A percentile compares a stretch with the other conserved stretches of the same genome.
Conservation (phyloP, 1,284 basidiomycete genomes). For the Ustilago shanxiensis region DNA sequence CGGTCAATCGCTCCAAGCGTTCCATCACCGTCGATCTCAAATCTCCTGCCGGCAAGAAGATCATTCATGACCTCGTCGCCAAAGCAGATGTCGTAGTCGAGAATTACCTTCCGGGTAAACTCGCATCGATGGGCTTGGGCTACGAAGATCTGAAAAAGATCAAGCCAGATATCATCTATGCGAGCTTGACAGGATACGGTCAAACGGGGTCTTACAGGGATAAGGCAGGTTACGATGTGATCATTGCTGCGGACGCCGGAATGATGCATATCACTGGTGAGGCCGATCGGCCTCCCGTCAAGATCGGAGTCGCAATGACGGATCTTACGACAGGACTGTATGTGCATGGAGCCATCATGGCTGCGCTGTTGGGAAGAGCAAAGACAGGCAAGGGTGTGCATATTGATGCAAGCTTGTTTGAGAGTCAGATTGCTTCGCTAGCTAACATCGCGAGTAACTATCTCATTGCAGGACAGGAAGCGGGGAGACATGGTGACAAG, state of each 20-base stretch:
- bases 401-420: slow-evolving; percentile 84
- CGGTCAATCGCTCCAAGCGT: slow-evolving; percentile 89
- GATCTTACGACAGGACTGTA: slow-evolving; percentile 94
- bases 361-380: slow-evolving; percentile 83
- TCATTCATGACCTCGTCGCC: slow-evolving; percentile 80
- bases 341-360: slow-evolving; percentile 91
- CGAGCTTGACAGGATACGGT: slow-evolving; percentile 92
- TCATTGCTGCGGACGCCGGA: slow-evolving; percentile 65
- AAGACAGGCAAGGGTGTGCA: slow-evolving; percentile 88
- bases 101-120: slow-evolving; percentile 75
- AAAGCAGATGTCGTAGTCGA: slow-evolving; percentile 82
- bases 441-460: slow-evolving; percentile 95
- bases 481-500: slow-evolving; percentile 87
- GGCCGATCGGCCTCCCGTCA: slow-evolving; percentile 85
- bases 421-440: slow-evolving; percentile 83
- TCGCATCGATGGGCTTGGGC: slow-evolving; percentile 84
- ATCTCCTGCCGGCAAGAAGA: slow-evolving; percentile 79
- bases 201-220: slow-evolving; percentile 89
- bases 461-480: slow-evolving; percentile 87
- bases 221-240: slow-evolving; percentile 74
- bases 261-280: slow-evolving; percentile 79
- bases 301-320: slow-evolving; percentile 82
- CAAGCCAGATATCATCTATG: slow-evolving; percentile 87
- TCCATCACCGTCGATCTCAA: slow-evolving; percentile 88
- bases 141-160: slow-evolving; percentile 84